Evolutionary conservation across 495 filamentous ascomycete genomes (phyloP), one percentile per base, ranked within the genome.

Genomic region (Neurospora africana): DNA sequence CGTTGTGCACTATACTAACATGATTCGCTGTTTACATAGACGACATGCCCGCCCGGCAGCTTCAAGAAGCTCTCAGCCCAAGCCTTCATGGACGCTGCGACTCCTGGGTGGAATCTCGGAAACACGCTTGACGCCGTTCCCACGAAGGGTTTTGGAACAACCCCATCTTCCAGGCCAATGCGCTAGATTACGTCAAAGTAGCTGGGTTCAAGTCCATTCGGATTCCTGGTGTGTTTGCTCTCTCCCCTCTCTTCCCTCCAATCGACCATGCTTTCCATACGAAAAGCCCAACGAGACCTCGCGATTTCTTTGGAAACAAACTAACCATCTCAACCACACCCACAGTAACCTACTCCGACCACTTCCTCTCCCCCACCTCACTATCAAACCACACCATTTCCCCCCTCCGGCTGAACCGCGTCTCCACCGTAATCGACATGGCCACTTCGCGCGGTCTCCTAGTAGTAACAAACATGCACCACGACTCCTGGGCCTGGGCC

Each of bases 21-120:
- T 10, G 19, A 10, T 2, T 2, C 19, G n/a, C n/a, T 13, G 15
- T 47, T 21, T 15, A 11, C 21, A 53, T 11, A 53, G 44, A 53
- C 10, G 11, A 27, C 21, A 53, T 74, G 69, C 27, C 67, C 69
- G n/a, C 27, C 40, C 13, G 71, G 38, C 21, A 70, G 11, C 68
- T 89, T 89, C 68, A 93, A 74, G 30, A 83, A 86, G 77, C 87
- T 88, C 39, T 89, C 90, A 10, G 86, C 86, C 68, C 91, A 89
- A 11, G 91, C 91, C 70, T 88, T 87, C 6, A 89, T 92, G 27
- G 90, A 91, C 73, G 92, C 92, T 61, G 88, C 92, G 1, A 92
- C 91, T 67, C 89, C 84, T 2, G 87, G 84, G 33, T 87, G 86
- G 68, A 87, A 83, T 67, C 85, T 87, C 0, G 90, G 87, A 19